Evolutionary conservation across 139 green algal genomes (phyloP), one percentile per base, ranked within the genome.

Genomic region (Chara braunii): DNA sequence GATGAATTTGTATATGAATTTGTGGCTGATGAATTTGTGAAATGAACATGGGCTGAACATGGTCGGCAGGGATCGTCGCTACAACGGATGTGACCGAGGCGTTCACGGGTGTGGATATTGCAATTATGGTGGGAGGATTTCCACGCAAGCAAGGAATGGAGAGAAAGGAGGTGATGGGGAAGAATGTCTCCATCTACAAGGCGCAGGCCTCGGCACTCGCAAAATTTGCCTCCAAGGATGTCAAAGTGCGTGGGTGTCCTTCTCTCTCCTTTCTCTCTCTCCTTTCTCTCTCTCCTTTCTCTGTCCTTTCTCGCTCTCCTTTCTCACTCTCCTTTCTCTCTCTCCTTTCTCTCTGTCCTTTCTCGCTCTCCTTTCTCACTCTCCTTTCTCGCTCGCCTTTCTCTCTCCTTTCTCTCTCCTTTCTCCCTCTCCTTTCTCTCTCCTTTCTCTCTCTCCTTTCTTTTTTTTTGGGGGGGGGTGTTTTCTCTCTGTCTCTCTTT

Each of bases 111-210:
- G 87, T 96, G 18, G 86, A 95, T 43, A 59, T 95, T 3, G 91
- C 91, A 6, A 72, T 97, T 31, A 90, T 97, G 86, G 87, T 97
- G 35, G 90, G 90, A 8, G 87, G 87, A 14, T 93, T 92, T 69
- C 86, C 83, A 0, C 66, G 85, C 48, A 88, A 90, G 76, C 82
- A 78, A 5, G 91, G 91, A 60, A 94, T 95, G 90, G 90, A 96
- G 80, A 81, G 90, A 56, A 96, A 95, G 68, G 88, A 95, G 26
- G 85, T 95, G 3, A 95, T 95, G 89, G 56, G 50, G 51, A 94
- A 89, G 81, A 94, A 94, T 53, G 88, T 94, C 30, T 67, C 82
- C 64, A 96, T 96, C 68, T 96, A 95, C 84, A 86, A 87, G 64
- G 58, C 37, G 1, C 86, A 95, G 72, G 89, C 87, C 1, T 42